A percentile compares a stretch with the other conserved stretches of the same genome.
phyloP scores from a whole-genome alignment of 768 basidiomycete species.

The Cystofilobasidium macerans region DNA sequence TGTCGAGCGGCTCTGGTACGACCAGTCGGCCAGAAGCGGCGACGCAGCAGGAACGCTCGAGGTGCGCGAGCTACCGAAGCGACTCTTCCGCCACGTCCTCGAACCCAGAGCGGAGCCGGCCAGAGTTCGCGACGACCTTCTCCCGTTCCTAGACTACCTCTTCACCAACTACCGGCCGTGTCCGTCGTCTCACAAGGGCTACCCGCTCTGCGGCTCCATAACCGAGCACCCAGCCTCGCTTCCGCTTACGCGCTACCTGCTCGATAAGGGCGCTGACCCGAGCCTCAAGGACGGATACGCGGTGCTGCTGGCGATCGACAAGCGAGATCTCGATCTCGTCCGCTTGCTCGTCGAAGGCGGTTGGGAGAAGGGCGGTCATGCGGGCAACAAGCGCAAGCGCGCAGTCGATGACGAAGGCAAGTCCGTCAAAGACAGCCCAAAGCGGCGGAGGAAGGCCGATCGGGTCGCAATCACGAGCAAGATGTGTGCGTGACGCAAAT shows the following conservation, averaged over 20 bases:
- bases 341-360: slow-evolving; percentile 62
- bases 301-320: slow-evolving; percentile 62
- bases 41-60: slow-evolving; percentile 25
- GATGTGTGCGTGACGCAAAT: slow-evolving; percentile 9
- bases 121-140: slow-evolving; percentile 33
- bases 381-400: slow-evolving; percentile 21
- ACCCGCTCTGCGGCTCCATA: slow-evolving; percentile 70
- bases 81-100: slow-evolving; percentile 52
- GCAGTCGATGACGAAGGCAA: slow-evolving; percentile 26
- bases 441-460: slow-evolving; percentile 19
- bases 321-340: slow-evolving; percentile 56
- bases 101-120: slow-evolving; percentile 27
- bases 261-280: slow-evolving; percentile 63
- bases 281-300: slow-evolving; percentile 52
- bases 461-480: slow-evolving; percentile 1
- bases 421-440: slow-evolving; percentile 15
- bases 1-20: slow-evolving; percentile 39
- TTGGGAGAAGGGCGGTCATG: neutral
- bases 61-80: slow-evolving; percentile 47
- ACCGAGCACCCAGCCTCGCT: slow-evolving; percentile 35
- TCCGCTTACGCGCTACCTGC: slow-evolving; percentile 59
- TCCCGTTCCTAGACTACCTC: slow-evolving; percentile 33
- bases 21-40: slow-evolving; percentile 44
- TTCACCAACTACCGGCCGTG: slow-evolving; percentile 42
- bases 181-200: slow-evolving; percentile 62